Evolutionary conservation across 768 basidiomycete species (phyloP).

Genomic region (Tylopilus vinaceipallidus): DNA sequence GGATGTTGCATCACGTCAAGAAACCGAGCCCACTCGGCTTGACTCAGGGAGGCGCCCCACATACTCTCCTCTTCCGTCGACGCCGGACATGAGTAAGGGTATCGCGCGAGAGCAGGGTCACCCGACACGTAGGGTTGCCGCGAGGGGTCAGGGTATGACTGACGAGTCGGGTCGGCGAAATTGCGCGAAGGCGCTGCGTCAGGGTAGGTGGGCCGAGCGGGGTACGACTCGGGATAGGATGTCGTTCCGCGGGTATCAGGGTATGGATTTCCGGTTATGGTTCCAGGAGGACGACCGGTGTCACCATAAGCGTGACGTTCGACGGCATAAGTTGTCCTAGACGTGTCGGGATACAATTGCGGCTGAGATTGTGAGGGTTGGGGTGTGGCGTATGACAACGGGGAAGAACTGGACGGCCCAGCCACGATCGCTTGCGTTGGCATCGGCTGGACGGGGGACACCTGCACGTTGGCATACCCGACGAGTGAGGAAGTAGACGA

Average conservation of each 20-base stretch:
- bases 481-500: slow-evolving; percentile 28
- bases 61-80: slow-evolving; percentile 57
- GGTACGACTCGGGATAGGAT: slow-evolving; percentile 26
- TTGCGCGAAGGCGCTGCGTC: slow-evolving; percentile 26
- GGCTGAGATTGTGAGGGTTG: slow-evolving; percentile 24
- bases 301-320: slow-evolving; percentile 27
- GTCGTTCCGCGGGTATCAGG: slow-evolving; percentile 22
- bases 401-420: slow-evolving; percentile 23
- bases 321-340: slow-evolving; percentile 20
- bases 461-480: slow-evolving; percentile 20
- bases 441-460: slow-evolving; percentile 25
- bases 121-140: slow-evolving; percentile 28
- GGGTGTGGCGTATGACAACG: slow-evolving; percentile 21
- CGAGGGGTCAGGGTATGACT: slow-evolving; percentile 26
- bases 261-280: slow-evolving; percentile 28
- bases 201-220: slow-evolving; percentile 25
- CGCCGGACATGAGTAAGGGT: slow-evolving; percentile 40
- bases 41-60: slow-evolving; percentile 77
- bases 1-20: slow-evolving; percentile 63
- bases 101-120: slow-evolving; percentile 22
- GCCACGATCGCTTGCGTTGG: slow-evolving; percentile 16
- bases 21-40: slow-evolving; percentile 69
- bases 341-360: slow-evolving; percentile 25
- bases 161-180: slow-evolving; percentile 20
- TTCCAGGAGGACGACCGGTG: slow-evolving; percentile 14